A percentile compares a stretch with the other conserved stretches of the same genome.
phyloP scores from a whole-genome alignment of 352 stramenopile genomes.

The Heterotrichella gracilis region DNA sequence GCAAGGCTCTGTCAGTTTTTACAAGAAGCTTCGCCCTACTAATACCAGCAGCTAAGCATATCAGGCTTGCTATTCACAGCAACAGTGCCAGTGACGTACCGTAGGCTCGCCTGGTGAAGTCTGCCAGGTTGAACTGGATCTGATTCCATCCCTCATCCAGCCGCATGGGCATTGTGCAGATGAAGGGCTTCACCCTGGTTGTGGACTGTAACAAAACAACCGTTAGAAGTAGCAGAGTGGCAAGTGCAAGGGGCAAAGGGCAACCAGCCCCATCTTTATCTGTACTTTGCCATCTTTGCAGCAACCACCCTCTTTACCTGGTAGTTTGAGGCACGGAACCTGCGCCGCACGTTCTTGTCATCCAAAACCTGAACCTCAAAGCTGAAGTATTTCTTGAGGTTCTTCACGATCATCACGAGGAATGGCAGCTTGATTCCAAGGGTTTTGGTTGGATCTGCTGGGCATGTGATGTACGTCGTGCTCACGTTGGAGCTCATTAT shows the following conservation, averaged over 20 bases:
- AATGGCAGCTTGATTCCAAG: slow-evolving; percentile 84
- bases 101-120: slow-evolving; percentile 76
- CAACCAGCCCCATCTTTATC: too few species aligned
- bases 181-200: slow-evolving; percentile 82
- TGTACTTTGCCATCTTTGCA: too few species aligned
- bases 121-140: slow-evolving; percentile 85
- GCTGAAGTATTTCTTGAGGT: slow-evolving; percentile 92
- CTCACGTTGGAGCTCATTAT: slow-evolving; percentile 92
- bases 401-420: slow-evolving; percentile 93
- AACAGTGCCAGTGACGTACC: too few species aligned
- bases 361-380: slow-evolving; percentile 88
- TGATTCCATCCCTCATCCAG: slow-evolving; percentile 90
- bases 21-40: too few species aligned
- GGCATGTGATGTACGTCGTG: slow-evolving; percentile 81
- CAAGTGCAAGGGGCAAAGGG: too few species aligned
- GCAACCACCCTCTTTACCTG: too few species aligned
- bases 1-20: too few species aligned
- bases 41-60: too few species aligned
- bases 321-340: slow-evolving; percentile 80
- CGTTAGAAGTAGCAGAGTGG: too few species aligned
- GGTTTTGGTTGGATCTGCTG: slow-evolving; percentile 57
- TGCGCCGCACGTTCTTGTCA: slow-evolving; percentile 75
- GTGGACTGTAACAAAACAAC: too few species aligned
- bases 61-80: too few species aligned
- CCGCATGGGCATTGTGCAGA: slow-evolving; percentile 89